Evolutionary conservation across 139 green algal genomes (phyloP).

Genomic region (Chlamydomonas incerta): DNA sequence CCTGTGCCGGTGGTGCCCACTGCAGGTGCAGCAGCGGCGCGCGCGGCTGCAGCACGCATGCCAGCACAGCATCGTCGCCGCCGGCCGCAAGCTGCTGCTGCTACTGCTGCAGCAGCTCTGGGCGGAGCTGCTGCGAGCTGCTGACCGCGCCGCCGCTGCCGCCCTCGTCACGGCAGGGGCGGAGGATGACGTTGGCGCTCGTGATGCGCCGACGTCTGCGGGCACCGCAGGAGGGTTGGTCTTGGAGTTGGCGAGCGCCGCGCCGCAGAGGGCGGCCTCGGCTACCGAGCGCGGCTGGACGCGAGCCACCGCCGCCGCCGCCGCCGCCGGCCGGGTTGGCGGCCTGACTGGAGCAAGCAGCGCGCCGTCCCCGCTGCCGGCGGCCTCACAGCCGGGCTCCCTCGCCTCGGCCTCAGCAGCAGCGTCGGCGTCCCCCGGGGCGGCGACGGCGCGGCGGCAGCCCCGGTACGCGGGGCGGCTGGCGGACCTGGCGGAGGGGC

Average conservation of each 20-base stretch:
- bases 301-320: no score
- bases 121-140: neutral
- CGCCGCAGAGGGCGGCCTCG: neutral
- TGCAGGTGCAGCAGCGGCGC: slow-evolving; percentile 45
- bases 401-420: no score
- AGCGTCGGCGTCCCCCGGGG: neutral
- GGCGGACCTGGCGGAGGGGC: slow-evolving; percentile 12
- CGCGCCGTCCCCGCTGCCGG: no score
- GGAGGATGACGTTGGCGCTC: neutral
- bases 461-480: slow-evolving; percentile 16
- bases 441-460: neutral
- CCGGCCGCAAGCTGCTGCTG: slow-evolving; percentile 38
- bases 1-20: no score
- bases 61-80: slow-evolving; percentile 35
- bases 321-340: no score
- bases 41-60: slow-evolving; percentile 27
- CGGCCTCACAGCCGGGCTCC: no score
- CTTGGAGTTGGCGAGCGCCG: no score
- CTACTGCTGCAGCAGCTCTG: slow-evolving; percentile 42
- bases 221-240: no score
- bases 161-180: neutral
- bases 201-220: no score
- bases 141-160: neutral
- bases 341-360: no score
- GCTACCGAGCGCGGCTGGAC: no score